Percentiles rank a stretch among this genome's conserved stretches.
Evolutionary conservation across 768 basidiomycete genomes (phyloP).

Genomic region (Tricholoma terreum): DNA sequence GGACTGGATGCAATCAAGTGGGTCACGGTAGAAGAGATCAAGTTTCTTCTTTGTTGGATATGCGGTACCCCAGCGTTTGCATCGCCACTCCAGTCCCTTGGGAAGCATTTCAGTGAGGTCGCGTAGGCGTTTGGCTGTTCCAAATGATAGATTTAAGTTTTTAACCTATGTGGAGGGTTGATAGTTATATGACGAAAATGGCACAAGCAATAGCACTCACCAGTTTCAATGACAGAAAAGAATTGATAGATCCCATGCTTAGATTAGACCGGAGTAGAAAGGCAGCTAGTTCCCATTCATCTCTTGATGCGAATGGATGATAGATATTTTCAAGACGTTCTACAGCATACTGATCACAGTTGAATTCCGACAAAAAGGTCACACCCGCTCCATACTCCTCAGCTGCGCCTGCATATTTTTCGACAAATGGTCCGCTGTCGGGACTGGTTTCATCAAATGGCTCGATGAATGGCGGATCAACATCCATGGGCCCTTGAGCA

Average conservation of each 20-base stretch:
- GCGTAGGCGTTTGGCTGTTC: not conserved
- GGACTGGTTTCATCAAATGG: not conserved
- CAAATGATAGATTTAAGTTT: constrained; percentile 2
- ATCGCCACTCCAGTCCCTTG: not conserved
- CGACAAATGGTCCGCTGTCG: not conserved
- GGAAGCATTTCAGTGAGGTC: not conserved
- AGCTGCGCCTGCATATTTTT: not conserved
- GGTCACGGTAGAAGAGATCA: constrained; percentile 26
- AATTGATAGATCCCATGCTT: constrained; percentile 26
- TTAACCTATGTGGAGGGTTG: not conserved
- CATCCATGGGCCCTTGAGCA: not conserved
- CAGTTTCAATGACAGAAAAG: constrained; percentile 25
- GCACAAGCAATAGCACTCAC: constrained; percentile 12
- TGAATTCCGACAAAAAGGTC: constrained; percentile 26
- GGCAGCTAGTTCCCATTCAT: constrained; percentile 31
- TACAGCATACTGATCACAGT: constrained; percentile 20
- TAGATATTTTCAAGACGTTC: constrained; percentile 20
- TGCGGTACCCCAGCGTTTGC: constrained; percentile 3
- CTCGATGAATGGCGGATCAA: not conserved
- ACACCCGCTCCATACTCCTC: not conserved
- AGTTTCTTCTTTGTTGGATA: constrained; percentile 22
- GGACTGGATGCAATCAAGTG: constrained; percentile 25
- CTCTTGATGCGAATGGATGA: constrained; percentile 28
- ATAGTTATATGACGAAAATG: not conserved
- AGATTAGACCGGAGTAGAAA: constrained; percentile 27